These are phyloP conservation scores for Fennellomyces sp. DNA, from an alignment of 371 early-diverging fungal genomes.

Conservation along the genomic window DNA sequence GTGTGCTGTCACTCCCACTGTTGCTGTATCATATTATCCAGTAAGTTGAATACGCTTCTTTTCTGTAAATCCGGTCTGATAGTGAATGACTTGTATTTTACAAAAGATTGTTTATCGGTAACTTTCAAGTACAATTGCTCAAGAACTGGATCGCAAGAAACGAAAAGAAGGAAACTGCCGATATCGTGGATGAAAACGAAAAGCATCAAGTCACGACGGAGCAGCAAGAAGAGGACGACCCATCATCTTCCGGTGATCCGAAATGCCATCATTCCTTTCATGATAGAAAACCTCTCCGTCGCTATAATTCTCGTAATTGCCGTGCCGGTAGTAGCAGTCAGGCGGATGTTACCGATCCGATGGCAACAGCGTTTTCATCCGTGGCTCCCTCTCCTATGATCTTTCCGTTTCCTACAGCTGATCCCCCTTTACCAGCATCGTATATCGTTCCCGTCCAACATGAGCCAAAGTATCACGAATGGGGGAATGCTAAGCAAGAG, in stretches of 20 bases:
- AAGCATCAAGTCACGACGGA: conserved; percentile 2
- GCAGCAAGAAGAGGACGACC: conserved; percentile 1
- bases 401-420: too few relatives aligned
- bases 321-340: too few relatives aligned
- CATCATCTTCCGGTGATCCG: too few relatives aligned
- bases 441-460: too few relatives aligned
- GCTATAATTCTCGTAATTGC: too few relatives aligned
- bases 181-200: not conserved
- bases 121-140: conserved; percentile 59
- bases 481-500: not conserved
- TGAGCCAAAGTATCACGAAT: too few relatives aligned
- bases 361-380: too few relatives aligned
- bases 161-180: conserved; percentile 22
- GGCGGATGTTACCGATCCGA: too few relatives aligned
- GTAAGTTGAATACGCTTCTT: conserved; percentile 40
- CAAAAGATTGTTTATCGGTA: conserved; percentile 60
- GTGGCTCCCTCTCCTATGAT: too few relatives aligned
- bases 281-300: too few relatives aligned
- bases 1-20: conserved; percentile 68
- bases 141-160: conserved; percentile 53
- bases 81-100: not conserved
- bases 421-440: too few relatives aligned
- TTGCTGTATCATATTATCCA: conserved; percentile 76
- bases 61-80: not conserved
- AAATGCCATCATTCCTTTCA: not conserved